Evolutionary conservation across 257 asterid genomes (phyloP), one percentile per base, ranked within the genome.

Genomic region (Solanum pimpinellifolium): DNA sequence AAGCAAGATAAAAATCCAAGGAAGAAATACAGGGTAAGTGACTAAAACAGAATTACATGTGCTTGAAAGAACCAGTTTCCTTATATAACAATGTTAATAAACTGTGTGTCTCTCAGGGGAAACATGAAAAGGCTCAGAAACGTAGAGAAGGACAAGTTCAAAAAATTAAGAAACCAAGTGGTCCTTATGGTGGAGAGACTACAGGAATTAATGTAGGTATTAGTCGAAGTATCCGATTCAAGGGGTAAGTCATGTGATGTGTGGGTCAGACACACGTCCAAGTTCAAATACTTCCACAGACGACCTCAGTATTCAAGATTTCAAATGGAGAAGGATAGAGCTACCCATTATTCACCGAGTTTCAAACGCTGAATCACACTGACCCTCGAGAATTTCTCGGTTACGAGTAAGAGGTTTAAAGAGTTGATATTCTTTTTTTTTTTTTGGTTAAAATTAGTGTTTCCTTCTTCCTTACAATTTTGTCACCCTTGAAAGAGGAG

Each of bases 1-100:
- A 97, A 97, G 92, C 91, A 85, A 70, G 90, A 66, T 11, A 97
- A 97, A 80, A 97, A 96, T 89, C 99, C 99, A 18, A 94, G 99
- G 92, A 95, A 93, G 96, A 95, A 94, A 44, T 95, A 97, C 93
- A 93, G 89, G 98, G 99, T 95, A 94, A 83, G 68, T 88, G 69
- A 20, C 31, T 81, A 29, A 49, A 81, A 7, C 44, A 81, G 20
- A 47, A 49, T 49, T 7, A 13, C 85, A 49, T 31, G 29, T 81
- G 27, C 29, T 31, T 49, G 85, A 46, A 46, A 46, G 65, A 18
- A 49, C 4, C 37, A 49, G 9, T 10, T 80, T 23, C 69, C 7
- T 80, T 62, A 1, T 46, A 49, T 49, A 47, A 18, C 85, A 18
- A 49, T 29, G 69, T 80, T 80, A 1, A 47, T 44, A 21, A 72